phyloP scores from a whole-genome alignment of 2,329 filamentous ascomycete genomes.

The Colletotrichum sp. region DNA sequence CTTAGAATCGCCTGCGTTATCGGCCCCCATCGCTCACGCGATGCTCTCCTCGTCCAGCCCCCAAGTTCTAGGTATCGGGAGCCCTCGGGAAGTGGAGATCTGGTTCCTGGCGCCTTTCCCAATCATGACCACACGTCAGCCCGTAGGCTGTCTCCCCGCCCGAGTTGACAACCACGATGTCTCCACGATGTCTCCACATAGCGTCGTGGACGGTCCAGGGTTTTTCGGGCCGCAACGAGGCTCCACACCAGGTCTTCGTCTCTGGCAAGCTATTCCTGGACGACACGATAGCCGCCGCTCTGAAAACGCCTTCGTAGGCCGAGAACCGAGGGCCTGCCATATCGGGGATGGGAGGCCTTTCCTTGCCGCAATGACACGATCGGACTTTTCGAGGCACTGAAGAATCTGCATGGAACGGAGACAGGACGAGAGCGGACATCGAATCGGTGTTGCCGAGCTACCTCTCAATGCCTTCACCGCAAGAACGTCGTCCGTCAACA shows the following conservation, averaged over 20 bases:
- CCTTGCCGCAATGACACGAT: not conserved
- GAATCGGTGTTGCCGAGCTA: not conserved
- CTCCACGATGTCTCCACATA: not conserved
- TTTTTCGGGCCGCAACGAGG: not conserved
- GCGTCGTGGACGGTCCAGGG: not conserved
- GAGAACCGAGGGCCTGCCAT: not conserved
- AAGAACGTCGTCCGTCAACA: not conserved
- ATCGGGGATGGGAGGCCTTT: not conserved
- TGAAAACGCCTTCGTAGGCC: not conserved
- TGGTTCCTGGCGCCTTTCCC: not conserved
- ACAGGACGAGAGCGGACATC: not conserved
- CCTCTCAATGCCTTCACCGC: not conserved
- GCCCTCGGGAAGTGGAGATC: not conserved
- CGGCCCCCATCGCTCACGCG: not conserved
- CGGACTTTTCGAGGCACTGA: not conserved
- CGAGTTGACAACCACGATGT: not conserved
- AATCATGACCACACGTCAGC: not conserved
- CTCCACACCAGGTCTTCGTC: not conserved
- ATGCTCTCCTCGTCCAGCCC: not conserved
- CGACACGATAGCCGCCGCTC: not conserved
- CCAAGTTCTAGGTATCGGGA: not conserved
- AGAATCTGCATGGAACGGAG: not conserved
- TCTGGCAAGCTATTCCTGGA: not conserved
- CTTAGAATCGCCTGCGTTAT: not conserved
- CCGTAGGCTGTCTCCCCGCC: not conserved